A percentile compares a stretch with the other conserved stretches of the same genome.
These are phyloP conservation scores for Nemania bipapillata DNA, from an alignment of 2,329 filamentous ascomycete genomes.

Conservation along the genomic window DNA sequence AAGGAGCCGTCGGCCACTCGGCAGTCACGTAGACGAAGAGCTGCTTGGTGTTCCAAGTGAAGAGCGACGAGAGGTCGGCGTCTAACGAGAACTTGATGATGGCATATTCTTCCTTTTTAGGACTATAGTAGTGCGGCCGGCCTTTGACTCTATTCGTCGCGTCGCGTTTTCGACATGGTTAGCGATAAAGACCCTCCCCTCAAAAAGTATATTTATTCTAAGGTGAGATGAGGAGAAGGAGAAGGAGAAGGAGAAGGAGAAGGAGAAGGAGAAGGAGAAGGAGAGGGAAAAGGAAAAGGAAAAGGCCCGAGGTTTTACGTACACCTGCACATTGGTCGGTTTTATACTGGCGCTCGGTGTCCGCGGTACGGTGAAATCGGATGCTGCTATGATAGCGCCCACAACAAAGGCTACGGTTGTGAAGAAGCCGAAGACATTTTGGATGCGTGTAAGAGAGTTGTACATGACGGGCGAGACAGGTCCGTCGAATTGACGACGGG, in stretches of 20 bases:
- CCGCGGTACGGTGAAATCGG: conserved; percentile 77
- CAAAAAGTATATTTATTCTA: too few species aligned
- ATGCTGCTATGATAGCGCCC: conserved; percentile 80
- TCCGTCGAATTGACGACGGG: conserved; percentile 20
- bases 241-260: too few species aligned
- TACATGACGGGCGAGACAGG: conserved; percentile 73
- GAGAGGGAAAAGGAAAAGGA: neutral
- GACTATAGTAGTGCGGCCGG: conserved; percentile 93
- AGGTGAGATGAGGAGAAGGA: too few species aligned
- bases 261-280: neutral
- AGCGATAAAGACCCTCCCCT: conserved; percentile 20
- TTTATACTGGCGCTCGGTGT: conserved; percentile 72
- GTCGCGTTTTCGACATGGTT: conserved; percentile 7
- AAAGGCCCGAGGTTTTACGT: conserved; percentile 44
- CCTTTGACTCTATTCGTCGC: conserved; percentile 75
- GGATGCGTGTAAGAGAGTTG: conserved; percentile 82
- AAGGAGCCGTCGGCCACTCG: conserved; percentile 64
- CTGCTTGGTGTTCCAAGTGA: conserved; percentile 99
- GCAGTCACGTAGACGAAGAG: conserved; percentile 96
- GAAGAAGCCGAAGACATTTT: conserved; percentile 98
- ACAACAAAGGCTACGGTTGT: conserved; percentile 90
- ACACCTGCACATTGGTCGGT: conserved; percentile 87
- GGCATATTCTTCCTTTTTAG: conserved; percentile 94
- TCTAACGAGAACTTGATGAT: conserved; percentile 93
- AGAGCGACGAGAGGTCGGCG: conserved; percentile 88